phyloP scores from a whole-genome alignment of 2,329 filamentous ascomycete species.

The Aspergillus floridensis region DNA sequence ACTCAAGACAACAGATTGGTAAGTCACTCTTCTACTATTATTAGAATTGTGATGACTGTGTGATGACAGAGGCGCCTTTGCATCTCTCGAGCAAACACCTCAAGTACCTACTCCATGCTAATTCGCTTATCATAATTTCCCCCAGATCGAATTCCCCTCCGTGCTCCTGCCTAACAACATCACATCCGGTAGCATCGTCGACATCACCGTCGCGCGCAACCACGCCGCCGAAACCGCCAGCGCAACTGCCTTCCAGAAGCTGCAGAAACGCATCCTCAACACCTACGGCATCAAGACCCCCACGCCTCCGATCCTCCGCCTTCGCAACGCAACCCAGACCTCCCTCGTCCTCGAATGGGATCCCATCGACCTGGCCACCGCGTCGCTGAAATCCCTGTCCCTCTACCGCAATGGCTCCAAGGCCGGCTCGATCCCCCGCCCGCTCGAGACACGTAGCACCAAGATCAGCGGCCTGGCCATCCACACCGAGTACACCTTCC shows the following conservation, averaged over 20 bases:
- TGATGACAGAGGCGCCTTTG: neutral
- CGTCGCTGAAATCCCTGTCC: conserved; percentile 82
- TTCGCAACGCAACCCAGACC: conserved; percentile 97
- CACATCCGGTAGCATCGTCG: conserved; percentile 92
- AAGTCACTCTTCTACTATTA: conserved; percentile 40
- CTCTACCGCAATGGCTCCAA: conserved; percentile 96
- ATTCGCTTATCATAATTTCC: neutral
- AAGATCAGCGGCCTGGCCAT: conserved; percentile 97
- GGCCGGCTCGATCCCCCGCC: conserved; percentile 88
- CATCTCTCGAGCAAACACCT: neutral
- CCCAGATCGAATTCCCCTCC: conserved; percentile 94
- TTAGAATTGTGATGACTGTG: neutral
- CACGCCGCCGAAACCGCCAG: conserved; percentile 71
- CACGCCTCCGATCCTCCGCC: conserved; percentile 73
- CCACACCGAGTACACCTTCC: conserved; percentile 93
- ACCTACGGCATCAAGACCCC: conserved; percentile 83
- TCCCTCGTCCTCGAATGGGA: conserved; percentile 98
- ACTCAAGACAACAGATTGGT: conserved; percentile 96
- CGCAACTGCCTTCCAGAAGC: conserved; percentile 70
- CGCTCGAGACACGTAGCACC: conserved; percentile 83
- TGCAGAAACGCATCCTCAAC: conserved; percentile 85
- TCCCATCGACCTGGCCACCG: conserved; percentile 85
- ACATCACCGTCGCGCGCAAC: conserved; percentile 93
- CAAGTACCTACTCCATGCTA: neutral
- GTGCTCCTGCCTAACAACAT: conserved; percentile 95